Evolutionary conservation across 2,329 filamentous ascomycete genomes (phyloP).

Genomic region (Fusarium avenaceum): DNA sequence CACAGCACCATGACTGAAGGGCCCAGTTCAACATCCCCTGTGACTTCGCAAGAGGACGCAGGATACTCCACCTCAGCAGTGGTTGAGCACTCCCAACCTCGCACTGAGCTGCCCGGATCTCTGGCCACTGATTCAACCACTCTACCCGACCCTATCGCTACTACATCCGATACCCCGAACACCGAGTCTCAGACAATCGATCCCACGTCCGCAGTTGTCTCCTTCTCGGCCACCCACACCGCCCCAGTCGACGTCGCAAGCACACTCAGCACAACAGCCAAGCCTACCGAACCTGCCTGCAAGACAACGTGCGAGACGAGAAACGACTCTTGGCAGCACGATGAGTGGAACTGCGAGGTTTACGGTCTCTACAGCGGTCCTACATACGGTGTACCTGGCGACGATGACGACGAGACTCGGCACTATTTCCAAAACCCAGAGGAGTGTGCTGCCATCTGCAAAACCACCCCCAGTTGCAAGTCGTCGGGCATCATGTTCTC

Average conservation of each 20-base stretch:
- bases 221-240: background rate
- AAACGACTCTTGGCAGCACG: no score
- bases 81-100: no score
- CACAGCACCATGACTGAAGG: no score
- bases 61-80: no score
- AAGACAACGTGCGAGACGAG: background rate
- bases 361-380: background rate
- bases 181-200: no score
- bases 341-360: background rate
- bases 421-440: background rate
- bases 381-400: background rate
- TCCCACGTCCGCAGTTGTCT: no score
- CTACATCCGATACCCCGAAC: background rate
- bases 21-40: no score
- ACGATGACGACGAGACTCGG: background rate
- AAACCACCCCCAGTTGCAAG: background rate
- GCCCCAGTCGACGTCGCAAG: background rate
- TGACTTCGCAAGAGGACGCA: no score
- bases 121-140: no score
- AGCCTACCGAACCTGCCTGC: background rate
- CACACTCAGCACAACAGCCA: background rate
- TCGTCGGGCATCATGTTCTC: background rate
- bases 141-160: background rate
- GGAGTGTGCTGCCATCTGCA: conserved; percentile 1
- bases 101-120: no score